A percentile compares a stretch with the other conserved stretches of the same genome.
Evolutionary conservation across 2,329 filamentous ascomycete species (phyloP).

Genomic region (Rhinocladiella mackenziei): DNA sequence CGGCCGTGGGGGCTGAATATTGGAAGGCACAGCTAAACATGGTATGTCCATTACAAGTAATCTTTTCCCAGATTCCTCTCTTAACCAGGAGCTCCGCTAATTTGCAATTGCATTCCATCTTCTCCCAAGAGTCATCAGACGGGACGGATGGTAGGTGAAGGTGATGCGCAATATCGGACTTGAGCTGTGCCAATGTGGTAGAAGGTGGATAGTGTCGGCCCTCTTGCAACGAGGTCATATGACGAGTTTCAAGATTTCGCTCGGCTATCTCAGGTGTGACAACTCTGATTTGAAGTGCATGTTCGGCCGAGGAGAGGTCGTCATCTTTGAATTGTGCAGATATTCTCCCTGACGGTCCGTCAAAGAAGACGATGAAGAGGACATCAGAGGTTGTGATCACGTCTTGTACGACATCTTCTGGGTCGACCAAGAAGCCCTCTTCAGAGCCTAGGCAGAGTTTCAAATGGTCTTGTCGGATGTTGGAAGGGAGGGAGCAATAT

Average conservation of each 20-base stretch:
- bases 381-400: constrained; percentile 6
- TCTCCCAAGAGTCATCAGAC: background rate
- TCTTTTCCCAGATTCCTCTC: constrained; percentile 7
- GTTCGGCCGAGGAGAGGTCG: background rate
- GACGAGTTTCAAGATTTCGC: constrained; percentile 1
- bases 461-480: constrained; percentile 7
- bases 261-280: constrained; percentile 8
- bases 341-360: background rate
- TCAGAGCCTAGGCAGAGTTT: constrained; percentile 10
- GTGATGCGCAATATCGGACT: constrained; percentile 6
- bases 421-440: constrained; percentile 9
- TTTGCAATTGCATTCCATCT: constrained; percentile 10
- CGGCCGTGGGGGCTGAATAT: background rate
- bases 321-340: background rate
- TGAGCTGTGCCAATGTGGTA: constrained; percentile 9
- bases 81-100: constrained; percentile 9
- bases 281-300: constrained; percentile 6
- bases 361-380: constrained; percentile 10
- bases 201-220: constrained; percentile 7
- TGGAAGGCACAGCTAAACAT: background rate
- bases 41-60: constrained; percentile 4
- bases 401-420: constrained; percentile 8
- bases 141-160: background rate
- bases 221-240: constrained; percentile 4
- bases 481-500: constrained; percentile 6